phyloP scores from a whole-genome alignment of 306 rosid genomes.

The Cicer yamashitae region DNA sequence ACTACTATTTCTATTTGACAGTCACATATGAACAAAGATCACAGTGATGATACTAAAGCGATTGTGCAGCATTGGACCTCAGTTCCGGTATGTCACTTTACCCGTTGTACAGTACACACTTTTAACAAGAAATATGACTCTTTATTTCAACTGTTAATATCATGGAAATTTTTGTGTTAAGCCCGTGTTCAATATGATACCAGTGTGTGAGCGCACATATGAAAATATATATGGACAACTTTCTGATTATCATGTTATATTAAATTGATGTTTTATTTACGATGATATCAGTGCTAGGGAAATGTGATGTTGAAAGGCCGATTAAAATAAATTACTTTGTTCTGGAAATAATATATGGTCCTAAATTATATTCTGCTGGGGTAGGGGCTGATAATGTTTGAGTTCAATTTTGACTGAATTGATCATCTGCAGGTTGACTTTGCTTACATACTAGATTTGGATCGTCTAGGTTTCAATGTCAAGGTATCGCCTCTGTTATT shows the following conservation, averaged over 20 bases:
- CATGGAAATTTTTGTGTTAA: conserved; percentile 31
- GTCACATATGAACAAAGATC: conserved; percentile 99
- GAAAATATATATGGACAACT: conserved; percentile 20
- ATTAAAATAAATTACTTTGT: conserved; percentile 10
- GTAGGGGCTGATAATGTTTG: conserved; percentile 27
- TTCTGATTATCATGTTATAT: conserved; percentile 31
- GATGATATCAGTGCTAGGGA: conserved; percentile 23
- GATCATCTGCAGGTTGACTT: conserved; percentile 75
- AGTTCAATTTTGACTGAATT: conserved; percentile 39
- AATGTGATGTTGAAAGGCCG: neutral
- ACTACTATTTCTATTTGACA: conserved; percentile 43
- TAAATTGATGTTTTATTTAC: conserved; percentile 18
- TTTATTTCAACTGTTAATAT: conserved; percentile 18
- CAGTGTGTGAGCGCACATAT: conserved; percentile 26
- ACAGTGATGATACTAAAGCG: conserved; percentile 85
- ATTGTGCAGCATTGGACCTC: conserved; percentile 89
- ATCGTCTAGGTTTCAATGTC: conserved; percentile 89
- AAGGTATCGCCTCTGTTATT: conserved; percentile 58
- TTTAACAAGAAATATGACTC: neutral
- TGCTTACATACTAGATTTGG: conserved; percentile 89
- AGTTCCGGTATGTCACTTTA: conserved; percentile 65
- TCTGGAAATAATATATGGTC: conserved; percentile 4
- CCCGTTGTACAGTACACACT: conserved; percentile 22
- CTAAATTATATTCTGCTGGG: neutral
- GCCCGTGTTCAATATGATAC: conserved; percentile 24